A percentile compares a stretch with the other conserved stretches of the same genome.
Conservation (phyloP, 352 stramenopile genomes). For the Pythium aristosporum region DNA sequence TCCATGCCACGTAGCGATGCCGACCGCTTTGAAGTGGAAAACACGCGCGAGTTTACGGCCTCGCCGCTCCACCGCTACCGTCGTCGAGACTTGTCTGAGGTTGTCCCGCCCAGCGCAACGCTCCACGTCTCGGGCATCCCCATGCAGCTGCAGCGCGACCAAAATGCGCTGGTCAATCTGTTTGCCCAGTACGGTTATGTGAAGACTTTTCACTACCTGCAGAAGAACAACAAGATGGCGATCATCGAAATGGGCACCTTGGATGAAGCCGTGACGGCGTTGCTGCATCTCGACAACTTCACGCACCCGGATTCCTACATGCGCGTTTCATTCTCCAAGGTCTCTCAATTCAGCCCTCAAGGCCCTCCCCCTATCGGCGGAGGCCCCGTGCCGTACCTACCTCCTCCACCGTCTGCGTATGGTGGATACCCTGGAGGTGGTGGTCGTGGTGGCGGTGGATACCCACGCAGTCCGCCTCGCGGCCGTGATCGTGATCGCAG, state of each 20-base stretch:
- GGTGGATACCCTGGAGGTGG: conserved; percentile 4
- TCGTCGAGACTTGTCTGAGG: conserved; percentile 58
- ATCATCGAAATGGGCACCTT: conserved; percentile 73
- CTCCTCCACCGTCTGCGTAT: conserved; percentile 1
- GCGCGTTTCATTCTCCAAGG: conserved; percentile 82
- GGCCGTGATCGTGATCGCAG: conserved; percentile 26
- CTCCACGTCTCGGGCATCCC: conserved; percentile 80
- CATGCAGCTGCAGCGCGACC: conserved; percentile 57
- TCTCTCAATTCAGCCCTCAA: conserved; percentile 33
- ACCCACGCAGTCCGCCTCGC: conserved; percentile 22
- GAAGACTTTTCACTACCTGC: conserved; percentile 72
- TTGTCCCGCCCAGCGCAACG: conserved; percentile 56
- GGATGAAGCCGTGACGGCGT: conserved; percentile 74
- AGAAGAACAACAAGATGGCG: conserved; percentile 78
- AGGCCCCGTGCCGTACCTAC: conserved; percentile 11
- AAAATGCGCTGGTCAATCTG: conserved; percentile 57
- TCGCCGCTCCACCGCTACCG: conserved; percentile 81
- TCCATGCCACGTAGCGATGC: conserved; percentile 82
- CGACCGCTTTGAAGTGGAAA: conserved; percentile 80
- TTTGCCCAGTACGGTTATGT: conserved; percentile 74
- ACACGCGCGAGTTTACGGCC: conserved; percentile 74
- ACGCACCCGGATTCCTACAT: conserved; percentile 70
- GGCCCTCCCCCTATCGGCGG: neutral
- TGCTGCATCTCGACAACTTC: conserved; percentile 71
- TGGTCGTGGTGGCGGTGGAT: conserved; percentile 21